These are phyloP conservation scores for Penicillium paxilli DNA, from an alignment of 495 filamentous ascomycete genomes.

Conservation along the genomic window DNA sequence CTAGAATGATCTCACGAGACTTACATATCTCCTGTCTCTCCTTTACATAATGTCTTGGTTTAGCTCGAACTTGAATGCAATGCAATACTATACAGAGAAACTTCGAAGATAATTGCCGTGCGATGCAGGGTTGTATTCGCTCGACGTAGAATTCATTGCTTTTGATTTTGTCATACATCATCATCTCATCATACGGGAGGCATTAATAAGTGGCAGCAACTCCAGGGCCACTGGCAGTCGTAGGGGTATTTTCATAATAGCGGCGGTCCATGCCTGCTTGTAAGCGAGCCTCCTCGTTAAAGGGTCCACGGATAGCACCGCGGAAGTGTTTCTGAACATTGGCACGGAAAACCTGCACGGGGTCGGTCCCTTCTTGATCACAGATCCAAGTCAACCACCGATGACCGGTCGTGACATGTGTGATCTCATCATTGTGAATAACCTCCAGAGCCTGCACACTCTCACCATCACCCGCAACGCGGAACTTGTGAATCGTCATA, in stretches of 20 bases:
- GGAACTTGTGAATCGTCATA: constrained; percentile 56
- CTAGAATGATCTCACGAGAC: neutral
- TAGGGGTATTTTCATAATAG: constrained; percentile 40
- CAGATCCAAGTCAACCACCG: constrained; percentile 56
- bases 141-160: neutral
- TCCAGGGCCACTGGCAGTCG: neutral
- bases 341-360: constrained; percentile 49
- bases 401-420: constrained; percentile 56
- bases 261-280: constrained; percentile 51
- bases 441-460: constrained; percentile 47
- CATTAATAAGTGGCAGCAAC: constrained; percentile 15
- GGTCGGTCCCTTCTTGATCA: constrained; percentile 48
- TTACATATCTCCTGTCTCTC: neutral
- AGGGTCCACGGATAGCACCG: constrained; percentile 47
- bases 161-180: constrained; percentile 14
- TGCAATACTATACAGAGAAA: neutral
- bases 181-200: constrained; percentile 7
- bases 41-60: neutral
- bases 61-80: neutral
- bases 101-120: neutral
- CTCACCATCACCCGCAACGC: constrained; percentile 41
- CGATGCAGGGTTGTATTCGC: neutral
- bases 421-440: constrained; percentile 57
- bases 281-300: constrained; percentile 49
- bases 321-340: constrained; percentile 51